Base-by-base conservation (phyloP, 345 rosid genomes). In the Hibiscus trionum region DNA sequence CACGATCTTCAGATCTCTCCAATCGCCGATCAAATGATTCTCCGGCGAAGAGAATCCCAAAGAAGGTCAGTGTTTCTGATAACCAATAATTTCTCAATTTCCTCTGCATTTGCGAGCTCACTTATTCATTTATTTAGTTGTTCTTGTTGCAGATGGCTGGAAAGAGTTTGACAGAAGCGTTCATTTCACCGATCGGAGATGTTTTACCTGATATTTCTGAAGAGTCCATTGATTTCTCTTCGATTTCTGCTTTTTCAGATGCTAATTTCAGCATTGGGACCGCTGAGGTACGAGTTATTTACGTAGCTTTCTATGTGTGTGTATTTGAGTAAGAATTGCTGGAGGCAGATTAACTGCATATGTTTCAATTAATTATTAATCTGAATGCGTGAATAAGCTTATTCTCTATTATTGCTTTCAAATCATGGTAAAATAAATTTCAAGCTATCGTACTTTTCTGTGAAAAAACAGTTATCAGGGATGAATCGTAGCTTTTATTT, bases 11-110 rank as follows among this genome's bases (percentile, higher is more conserved):
- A 16, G 76, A 66, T 29, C 19, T 61, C 21, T 15, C 59, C 16
- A 55, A 60, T 65, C 76, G 67, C 58, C 67, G 58, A 46, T 60
- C 53, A 11, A 78, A 66, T 61, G 74, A 74, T 39, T 69, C 73
- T 68, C 73, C 14, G 24, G 57, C 50, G 46, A 78, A 78, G 79
- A 78, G 72, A 70, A 29, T 53, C 33, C 59, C 65, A 58, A 77
- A 70, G 72, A 56, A 24, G 65, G 70, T 35, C 21, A 12, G 27
- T 37, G 63, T 24, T 37, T 58, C 24, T 4, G 11, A 12, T 46
- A 66, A 49, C 16, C 16, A 2, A 12, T 50, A 50, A 16, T 29
- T 16, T 68, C 60, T 10, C 39, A 9, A 1, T 58, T 58, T 58
- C 35, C 2, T 27, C 27, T 10, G 3, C 44, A 29, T 29, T 29